Evolutionary conservation across 495 filamentous ascomycete genomes (phyloP).

Genomic region (Xylaria acuta): DNA sequence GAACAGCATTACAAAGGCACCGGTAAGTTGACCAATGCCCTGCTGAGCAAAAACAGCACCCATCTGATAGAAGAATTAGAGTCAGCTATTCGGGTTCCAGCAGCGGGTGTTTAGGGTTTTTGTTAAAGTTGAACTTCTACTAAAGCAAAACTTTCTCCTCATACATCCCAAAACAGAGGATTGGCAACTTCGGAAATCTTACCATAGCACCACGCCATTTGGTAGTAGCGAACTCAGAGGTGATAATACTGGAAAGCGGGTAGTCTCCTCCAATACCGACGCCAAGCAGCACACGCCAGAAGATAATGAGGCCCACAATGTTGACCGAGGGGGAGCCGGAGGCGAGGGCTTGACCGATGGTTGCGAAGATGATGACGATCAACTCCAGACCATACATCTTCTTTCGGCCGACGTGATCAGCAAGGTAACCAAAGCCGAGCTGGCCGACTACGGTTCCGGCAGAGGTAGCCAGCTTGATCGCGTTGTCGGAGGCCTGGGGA

Average conservation of each 20-base stretch:
- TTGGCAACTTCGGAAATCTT: background rate
- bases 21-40: slow-evolving; percentile 76
- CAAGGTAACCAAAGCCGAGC: slow-evolving; percentile 79
- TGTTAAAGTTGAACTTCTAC: slow-evolving; percentile 50
- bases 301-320: slow-evolving; percentile 78
- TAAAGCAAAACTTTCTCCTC: slow-evolving; percentile 60
- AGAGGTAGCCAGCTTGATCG: slow-evolving; percentile 89
- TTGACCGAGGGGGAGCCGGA: slow-evolving; percentile 70
- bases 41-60: slow-evolving; percentile 86
- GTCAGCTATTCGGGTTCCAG: background rate
- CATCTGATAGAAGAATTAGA: slow-evolving; percentile 52
- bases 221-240: slow-evolving; percentile 65
- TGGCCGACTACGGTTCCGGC: slow-evolving; percentile 87
- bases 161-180: slow-evolving; percentile 47
- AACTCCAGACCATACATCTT: slow-evolving; percentile 88
- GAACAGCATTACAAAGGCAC: slow-evolving; percentile 74
- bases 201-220: slow-evolving; percentile 33
- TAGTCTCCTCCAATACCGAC: slow-evolving; percentile 88
- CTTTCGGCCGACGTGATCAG: slow-evolving; percentile 80
- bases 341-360: slow-evolving; percentile 76
- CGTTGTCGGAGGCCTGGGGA: slow-evolving; percentile 71
- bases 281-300: slow-evolving; percentile 89
- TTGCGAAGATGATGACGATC: slow-evolving; percentile 86
- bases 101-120: background rate
- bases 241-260: slow-evolving; percentile 84